Conservation (phyloP, 2,329 filamentous ascomycete species). For the Didymella pomorum region DNA sequence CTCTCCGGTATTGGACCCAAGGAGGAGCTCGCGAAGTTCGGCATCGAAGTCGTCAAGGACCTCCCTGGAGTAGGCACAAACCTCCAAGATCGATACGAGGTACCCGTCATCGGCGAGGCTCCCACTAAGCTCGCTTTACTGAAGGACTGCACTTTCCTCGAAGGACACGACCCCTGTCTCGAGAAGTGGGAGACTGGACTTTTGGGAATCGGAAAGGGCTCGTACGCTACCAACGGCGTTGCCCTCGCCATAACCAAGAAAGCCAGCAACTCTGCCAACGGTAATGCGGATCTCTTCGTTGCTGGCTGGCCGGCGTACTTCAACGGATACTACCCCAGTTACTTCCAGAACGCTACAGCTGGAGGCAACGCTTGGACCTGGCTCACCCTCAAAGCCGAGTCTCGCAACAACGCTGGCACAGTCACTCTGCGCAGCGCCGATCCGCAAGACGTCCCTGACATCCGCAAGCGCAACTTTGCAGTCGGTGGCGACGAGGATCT, state of each 20-base stretch:
- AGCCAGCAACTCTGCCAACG: constrained; percentile 48
- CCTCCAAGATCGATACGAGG: constrained; percentile 67
- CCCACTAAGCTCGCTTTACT: constrained; percentile 43
- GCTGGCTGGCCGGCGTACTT: constrained; percentile 63
- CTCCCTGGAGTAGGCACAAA: constrained; percentile 69
- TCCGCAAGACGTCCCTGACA: constrained; percentile 68
- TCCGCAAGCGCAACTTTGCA: constrained; percentile 47
- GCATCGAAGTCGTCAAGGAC: constrained; percentile 62
- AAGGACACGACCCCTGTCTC: constrained; percentile 55
- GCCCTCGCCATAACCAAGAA: constrained; percentile 57
- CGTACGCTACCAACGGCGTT: constrained; percentile 62
- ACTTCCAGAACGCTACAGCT: constrained; percentile 55
- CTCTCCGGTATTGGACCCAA: constrained; percentile 67
- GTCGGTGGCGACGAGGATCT: constrained; percentile 53
- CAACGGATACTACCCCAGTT: constrained; percentile 63
- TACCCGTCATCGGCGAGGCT: constrained; percentile 55
- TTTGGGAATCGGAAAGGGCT: constrained; percentile 49
- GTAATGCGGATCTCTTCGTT: constrained; percentile 62
- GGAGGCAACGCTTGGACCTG: constrained; percentile 58
- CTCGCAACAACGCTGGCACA: constrained; percentile 66
- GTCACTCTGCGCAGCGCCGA: constrained; percentile 67
- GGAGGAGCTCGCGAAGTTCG: constrained; percentile 59
- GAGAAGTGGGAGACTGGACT: constrained; percentile 51
- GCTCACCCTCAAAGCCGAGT: constrained; percentile 66
- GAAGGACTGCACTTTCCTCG: constrained; percentile 53